Evolutionary conservation across 257 asterid genomes (phyloP).

Genomic region (Solanum boliviense): DNA sequence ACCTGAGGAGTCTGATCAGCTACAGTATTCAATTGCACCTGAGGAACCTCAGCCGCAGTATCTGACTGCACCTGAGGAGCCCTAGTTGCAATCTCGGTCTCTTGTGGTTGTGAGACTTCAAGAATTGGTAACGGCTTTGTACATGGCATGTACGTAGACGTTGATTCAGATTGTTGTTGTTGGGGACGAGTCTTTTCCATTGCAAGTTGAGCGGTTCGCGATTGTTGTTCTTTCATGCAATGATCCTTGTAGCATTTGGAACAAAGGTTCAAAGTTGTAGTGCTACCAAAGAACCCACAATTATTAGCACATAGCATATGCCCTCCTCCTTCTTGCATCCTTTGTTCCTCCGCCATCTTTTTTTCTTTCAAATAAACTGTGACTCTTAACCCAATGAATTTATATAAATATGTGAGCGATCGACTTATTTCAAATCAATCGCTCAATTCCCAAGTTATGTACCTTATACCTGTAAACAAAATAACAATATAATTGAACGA

Average conservation of each 20-base stretch:
- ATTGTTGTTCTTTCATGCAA: slow-evolving; percentile 23
- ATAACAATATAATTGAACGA: not conserved
- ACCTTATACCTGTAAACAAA: not conserved
- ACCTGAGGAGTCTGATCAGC: not conserved
- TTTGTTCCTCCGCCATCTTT: slow-evolving; percentile 50
- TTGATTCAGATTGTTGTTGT: not conserved
- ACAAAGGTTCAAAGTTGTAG: slow-evolving; percentile 41
- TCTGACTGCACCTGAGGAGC: not conserved
- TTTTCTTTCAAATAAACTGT: not conserved
- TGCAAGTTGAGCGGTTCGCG: slow-evolving; percentile 14
- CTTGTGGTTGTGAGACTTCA: not conserved
- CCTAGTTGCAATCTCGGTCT: not conserved
- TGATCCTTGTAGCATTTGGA: slow-evolving; percentile 45
- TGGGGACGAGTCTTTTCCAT: slow-evolving; percentile 9
- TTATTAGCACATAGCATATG: slow-evolving; percentile 40
- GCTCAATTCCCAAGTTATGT: slow-evolving; percentile 20
- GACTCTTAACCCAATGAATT: not conserved
- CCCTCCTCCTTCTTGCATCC: slow-evolving; percentile 34
- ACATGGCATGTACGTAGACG: not conserved
- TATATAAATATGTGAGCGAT: slow-evolving; percentile 17
- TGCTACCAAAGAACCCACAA: slow-evolving; percentile 56
- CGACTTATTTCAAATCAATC: slow-evolving; percentile 19
- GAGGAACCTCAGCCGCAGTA: not conserved
- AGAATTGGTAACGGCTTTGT: not conserved
- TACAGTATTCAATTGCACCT: not conserved